Base-by-base conservation (phyloP, 139 green algal genomes). In the Trebouxia sp. region DNA sequence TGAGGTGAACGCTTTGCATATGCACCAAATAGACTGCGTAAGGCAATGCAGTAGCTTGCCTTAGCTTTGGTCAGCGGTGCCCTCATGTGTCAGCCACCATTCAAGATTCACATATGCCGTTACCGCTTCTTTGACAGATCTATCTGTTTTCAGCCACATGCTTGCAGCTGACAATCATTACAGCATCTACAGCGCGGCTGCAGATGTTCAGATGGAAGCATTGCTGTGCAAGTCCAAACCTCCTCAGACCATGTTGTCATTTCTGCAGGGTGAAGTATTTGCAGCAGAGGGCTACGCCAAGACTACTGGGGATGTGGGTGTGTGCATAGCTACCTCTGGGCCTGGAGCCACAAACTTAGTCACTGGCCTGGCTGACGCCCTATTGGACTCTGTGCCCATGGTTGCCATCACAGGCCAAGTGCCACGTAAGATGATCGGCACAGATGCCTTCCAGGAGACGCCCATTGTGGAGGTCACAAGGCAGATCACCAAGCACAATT, bases 401-500 rank as follows among this genome's bases (percentile, higher is more conserved):
- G 97, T 99, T 42, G 97, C 97, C 58, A 99, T 99, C 90, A 99
- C 97, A 3, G 97, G 97, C 10, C 95, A 98, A 90, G 94, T 98
- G 38, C 94, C 94, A 3, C 85, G 94, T 75, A 80, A 84, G 37
- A 93, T 97, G 83, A 98, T 98, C 76, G 94, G 94, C 50, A 94
- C 91, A 51, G 94, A 98, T 79, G 97, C 91, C 20, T 99, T 99
- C 90, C 97, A 99, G 88, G 97, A 99, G 90, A 99, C 97, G 28
- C 97, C 97, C 65, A 99, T 99, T 69, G 96, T 99, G 70, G 97
- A 99, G 89, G 93, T 99, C 11, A 98, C 97, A 7, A 90, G 97
- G 51, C 93, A 96, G 82, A 99, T 99, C 90, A 99, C 97, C 78
- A 99, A 99, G 92, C 97, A 99, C 94, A 99, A 99, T 90, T 99